phyloP scores from a whole-genome alignment of 2,329 filamentous ascomycete species.

The Dactylonectria macrodidyma region DNA sequence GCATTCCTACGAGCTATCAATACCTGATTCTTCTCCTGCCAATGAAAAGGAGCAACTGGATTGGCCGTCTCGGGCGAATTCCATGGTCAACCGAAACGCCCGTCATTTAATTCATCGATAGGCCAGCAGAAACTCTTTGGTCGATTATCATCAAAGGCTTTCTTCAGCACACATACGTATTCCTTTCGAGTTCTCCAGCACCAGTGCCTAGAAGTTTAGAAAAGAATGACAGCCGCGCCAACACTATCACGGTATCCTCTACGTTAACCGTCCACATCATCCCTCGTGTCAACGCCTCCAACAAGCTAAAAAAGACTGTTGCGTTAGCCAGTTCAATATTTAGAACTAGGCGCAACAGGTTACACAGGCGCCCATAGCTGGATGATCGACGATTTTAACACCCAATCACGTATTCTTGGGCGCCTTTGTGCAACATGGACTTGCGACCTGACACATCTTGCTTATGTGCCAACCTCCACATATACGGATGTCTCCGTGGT shows the following conservation, averaged over 20 bases:
- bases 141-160: conserved; percentile 16
- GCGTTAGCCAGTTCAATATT: no score
- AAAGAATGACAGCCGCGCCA: no score
- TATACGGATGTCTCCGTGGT: conserved; percentile 21
- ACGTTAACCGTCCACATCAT: no score
- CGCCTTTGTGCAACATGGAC: conserved; percentile 13
- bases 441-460: conserved; percentile 6
- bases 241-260: no score
- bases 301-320: no score
- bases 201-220: not conserved
- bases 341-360: not conserved
- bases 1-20: not conserved
- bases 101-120: not conserved
- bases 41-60: conserved; percentile 1
- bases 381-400: conserved; percentile 11
- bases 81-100: not conserved
- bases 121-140: conserved; percentile 5
- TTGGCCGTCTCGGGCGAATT: not conserved
- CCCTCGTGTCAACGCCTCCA: no score
- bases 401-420: conserved; percentile 18
- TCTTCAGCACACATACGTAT: conserved; percentile 5
- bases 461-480: conserved; percentile 3
- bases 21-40: not conserved
- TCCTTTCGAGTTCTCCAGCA: not conserved
- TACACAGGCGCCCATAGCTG: conserved; percentile 2